These are phyloP conservation scores for Backusella australiensis DNA, from an alignment of 192 early-diverging fungal genomes.

Conservation along the genomic window DNA sequence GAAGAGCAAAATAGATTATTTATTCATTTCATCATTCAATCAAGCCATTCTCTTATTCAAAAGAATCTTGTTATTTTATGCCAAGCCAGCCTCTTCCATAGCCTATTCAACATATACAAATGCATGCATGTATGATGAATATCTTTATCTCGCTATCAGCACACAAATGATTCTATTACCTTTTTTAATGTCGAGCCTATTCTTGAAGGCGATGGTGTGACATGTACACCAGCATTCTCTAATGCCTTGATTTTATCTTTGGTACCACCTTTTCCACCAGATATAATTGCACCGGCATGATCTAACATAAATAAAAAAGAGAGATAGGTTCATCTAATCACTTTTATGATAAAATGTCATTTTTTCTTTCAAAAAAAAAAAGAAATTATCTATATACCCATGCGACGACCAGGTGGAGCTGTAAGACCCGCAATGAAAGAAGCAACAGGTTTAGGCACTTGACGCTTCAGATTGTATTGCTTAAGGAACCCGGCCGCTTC, in stretches of 20 bases:
- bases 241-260: slow-evolving; percentile 97
- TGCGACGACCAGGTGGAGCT: slow-evolving; percentile 96
- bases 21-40: not conserved
- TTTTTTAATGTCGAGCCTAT: slow-evolving; percentile 86
- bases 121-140: not conserved
- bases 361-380: not conserved
- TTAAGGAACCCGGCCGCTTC: slow-evolving; percentile 97
- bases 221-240: slow-evolving; percentile 86
- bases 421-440: slow-evolving; percentile 99
- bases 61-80: slow-evolving; percentile 17
- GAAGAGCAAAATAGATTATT: not conserved
- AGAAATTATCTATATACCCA: slow-evolving; percentile 58
- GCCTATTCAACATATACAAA: slow-evolving; percentile 11
- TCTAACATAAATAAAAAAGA: slow-evolving; percentile 6
- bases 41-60: not conserved
- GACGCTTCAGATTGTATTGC: slow-evolving; percentile 84
- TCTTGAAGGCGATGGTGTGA: slow-evolving; percentile 92
- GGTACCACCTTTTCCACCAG: slow-evolving; percentile 97
- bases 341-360: not conserved
- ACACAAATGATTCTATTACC: slow-evolving; percentile 23
- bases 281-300: slow-evolving; percentile 98
- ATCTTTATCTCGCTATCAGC: no score
- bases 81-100: slow-evolving; percentile 55
- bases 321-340: not conserved
- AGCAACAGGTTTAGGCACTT: slow-evolving; percentile 93